Evolutionary conservation across 2,329 filamentous ascomycete genomes (phyloP), one percentile per base, ranked within the genome.

Genomic region (Neofusicoccum umdonicola): DNA sequence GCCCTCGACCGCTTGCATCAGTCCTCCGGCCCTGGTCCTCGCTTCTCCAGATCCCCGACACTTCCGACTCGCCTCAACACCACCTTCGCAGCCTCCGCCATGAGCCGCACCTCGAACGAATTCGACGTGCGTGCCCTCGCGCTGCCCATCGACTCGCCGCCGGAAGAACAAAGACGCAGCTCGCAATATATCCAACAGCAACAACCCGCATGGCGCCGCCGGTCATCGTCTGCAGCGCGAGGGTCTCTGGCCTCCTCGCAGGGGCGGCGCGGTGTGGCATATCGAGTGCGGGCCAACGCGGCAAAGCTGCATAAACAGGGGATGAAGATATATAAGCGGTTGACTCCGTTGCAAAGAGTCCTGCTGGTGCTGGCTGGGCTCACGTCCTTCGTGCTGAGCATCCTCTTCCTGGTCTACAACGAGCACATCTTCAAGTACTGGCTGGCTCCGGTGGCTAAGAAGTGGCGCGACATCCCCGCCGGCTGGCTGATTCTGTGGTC

Each of bases 401-500:
- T 96, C 62, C 79, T 93, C 4, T 89, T 91, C 74, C 80, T 96
- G 64, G 76, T 94, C 67, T 95, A 91, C 82, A 92, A 89, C 68
- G 89, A 94, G 76, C 80, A 84, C 68, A 89, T 98, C 74, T 96
- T 97, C 80, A 83, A 85, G 39, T 87, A 84, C 77, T 64, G 62
- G 62, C 82, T 98, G 63, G 85, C 84, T 12, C 92, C 93, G 6
- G 78, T 88, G 12, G 92, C 93, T 22, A 83, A 88, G 75, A 85
- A 85, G 68, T 97, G 93, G 93, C 87, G 92, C 72, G 84, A 87
- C 35, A 80, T 93, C 4, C 84, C 82, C 0, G 88, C 85, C 61
- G 94, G 92, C 48, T 91, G 88, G 82, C 77, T 88, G 66, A 85
- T 97, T 57, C 82, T 95, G 44, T 96, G 92, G 86, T 75, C 85